These are phyloP conservation scores for Eragrostis tef DNA, from an alignment of 202 grass and related monocot genomes.

Conservation along the genomic window DNA sequence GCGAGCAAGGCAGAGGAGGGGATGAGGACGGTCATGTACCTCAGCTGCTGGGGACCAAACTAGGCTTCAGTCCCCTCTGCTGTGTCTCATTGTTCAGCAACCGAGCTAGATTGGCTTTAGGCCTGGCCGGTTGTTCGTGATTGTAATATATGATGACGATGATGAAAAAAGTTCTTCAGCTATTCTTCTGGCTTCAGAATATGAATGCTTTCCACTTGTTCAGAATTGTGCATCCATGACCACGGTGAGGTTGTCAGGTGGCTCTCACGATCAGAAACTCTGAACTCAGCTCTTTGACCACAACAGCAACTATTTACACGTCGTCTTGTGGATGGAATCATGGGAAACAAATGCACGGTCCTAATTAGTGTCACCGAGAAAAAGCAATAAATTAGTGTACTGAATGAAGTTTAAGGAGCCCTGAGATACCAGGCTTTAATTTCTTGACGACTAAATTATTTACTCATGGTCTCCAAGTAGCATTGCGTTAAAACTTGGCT, in stretches of 20 bases:
- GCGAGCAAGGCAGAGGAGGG: conserved; percentile 52
- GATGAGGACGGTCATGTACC: conserved; percentile 55
- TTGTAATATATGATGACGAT: conserved; percentile 38
- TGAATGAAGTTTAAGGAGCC: too few relatives aligned
- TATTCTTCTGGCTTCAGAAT: not conserved
- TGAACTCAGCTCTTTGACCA: not conserved
- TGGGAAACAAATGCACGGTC: too few relatives aligned
- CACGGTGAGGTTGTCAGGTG: not conserved
- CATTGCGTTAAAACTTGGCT: too few relatives aligned
- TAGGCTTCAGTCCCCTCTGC: not conserved
- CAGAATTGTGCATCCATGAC: not conserved
- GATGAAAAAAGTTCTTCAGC: conserved; percentile 32
- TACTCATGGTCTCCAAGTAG: too few relatives aligned
- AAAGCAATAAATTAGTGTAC: too few relatives aligned
- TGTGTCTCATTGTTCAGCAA: not conserved
- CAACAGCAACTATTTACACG: not conserved
- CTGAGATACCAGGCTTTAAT: too few relatives aligned
- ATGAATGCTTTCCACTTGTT: not conserved
- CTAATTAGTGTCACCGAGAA: too few relatives aligned
- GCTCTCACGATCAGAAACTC: not conserved
- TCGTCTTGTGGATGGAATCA: too few relatives aligned
- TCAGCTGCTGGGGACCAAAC: conserved; percentile 69
- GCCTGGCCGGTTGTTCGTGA: not conserved
- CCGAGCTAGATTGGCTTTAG: not conserved
- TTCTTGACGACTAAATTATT: too few relatives aligned